A percentile compares a stretch with the other conserved stretches of the same genome.
phyloP scores from a whole-genome alignment of 2,329 filamentous ascomycete genomes.

The Periglandula ipomoeae region DNA sequence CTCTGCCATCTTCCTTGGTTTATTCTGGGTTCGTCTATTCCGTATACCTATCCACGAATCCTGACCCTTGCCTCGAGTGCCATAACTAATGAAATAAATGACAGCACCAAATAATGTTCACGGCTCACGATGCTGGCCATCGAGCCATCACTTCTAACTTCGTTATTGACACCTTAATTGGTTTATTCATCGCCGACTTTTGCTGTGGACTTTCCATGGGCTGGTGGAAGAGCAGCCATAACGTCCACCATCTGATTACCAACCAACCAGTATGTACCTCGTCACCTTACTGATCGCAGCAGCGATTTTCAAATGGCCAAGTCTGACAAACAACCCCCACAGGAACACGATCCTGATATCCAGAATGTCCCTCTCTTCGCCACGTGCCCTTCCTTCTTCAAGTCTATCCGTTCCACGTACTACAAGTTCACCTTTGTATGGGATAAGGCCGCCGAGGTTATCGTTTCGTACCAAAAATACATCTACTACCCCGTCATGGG shows the following conservation, averaged over 20 bases:
- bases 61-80: too few species aligned
- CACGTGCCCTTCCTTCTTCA: constrained; percentile 56
- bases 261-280: constrained; percentile 47
- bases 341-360: constrained; percentile 50
- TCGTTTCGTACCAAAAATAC: constrained; percentile 54
- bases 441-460: constrained; percentile 49
- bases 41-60: neutral
- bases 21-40: constrained; percentile 44
- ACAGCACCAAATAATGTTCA: constrained; percentile 60
- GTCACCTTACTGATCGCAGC: too few species aligned
- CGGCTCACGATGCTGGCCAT: constrained; percentile 57
- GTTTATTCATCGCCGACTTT: constrained; percentile 54
- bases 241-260: constrained; percentile 58
- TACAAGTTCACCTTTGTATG: constrained; percentile 57
- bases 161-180: constrained; percentile 48
- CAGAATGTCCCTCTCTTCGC: constrained; percentile 64
- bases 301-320: neutral
- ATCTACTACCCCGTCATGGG: constrained; percentile 61
- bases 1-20: constrained; percentile 48
- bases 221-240: constrained; percentile 63
- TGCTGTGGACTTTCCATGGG: constrained; percentile 57
- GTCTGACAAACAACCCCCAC: neutral
- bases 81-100: constrained; percentile 10
- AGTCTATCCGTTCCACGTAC: constrained; percentile 53
- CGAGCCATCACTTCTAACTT: constrained; percentile 53